Evolutionary conservation across 495 filamentous ascomycete genomes (phyloP).

Genomic region (Trypethelium eluteriae): DNA sequence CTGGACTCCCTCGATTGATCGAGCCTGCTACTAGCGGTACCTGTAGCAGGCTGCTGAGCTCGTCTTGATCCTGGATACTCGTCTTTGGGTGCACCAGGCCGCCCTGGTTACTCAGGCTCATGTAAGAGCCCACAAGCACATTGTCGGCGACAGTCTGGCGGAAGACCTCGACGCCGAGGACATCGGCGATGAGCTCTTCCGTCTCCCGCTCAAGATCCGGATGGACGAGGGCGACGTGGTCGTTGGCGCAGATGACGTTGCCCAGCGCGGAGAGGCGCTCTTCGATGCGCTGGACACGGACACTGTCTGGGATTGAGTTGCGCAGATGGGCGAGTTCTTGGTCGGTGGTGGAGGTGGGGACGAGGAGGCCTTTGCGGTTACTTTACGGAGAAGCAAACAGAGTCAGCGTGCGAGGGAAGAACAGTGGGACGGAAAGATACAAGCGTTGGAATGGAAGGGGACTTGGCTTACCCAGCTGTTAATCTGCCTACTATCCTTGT

Average conservation of each 20-base stretch:
- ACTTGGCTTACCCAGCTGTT: slow-evolving; percentile 71
- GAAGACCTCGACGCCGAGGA: slow-evolving; percentile 96
- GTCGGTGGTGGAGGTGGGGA: slow-evolving; percentile 92
- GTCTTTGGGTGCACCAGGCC: slow-evolving; percentile 97
- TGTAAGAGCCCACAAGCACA: slow-evolving; percentile 91
- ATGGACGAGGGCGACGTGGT: slow-evolving; percentile 92
- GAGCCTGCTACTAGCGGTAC: slow-evolving; percentile 90
- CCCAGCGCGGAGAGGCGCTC: slow-evolving; percentile 92
- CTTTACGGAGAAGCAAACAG: slow-evolving; percentile 35
- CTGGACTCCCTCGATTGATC: slow-evolving; percentile 83
- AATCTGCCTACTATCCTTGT: slow-evolving; percentile 91
- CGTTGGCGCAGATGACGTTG: slow-evolving; percentile 93
- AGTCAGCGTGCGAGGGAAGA: neutral
- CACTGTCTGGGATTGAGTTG: slow-evolving; percentile 80
- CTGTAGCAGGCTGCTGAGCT: slow-evolving; percentile 86
- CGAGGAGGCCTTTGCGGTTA: slow-evolving; percentile 92
- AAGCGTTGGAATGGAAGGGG: neutral
- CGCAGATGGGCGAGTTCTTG: slow-evolving; percentile 96
- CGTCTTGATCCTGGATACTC: slow-evolving; percentile 92
- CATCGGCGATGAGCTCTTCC: slow-evolving; percentile 67
- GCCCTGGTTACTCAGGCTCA: slow-evolving; percentile 91
- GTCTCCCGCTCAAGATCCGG: slow-evolving; percentile 90
- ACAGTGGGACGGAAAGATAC: neutral
- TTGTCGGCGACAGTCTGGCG: slow-evolving; percentile 95
- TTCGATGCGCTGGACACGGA: slow-evolving; percentile 93